phyloP scores from a whole-genome alignment of 2,329 filamentous ascomycete species.

The Ceratocystis diversiconidia region DNA sequence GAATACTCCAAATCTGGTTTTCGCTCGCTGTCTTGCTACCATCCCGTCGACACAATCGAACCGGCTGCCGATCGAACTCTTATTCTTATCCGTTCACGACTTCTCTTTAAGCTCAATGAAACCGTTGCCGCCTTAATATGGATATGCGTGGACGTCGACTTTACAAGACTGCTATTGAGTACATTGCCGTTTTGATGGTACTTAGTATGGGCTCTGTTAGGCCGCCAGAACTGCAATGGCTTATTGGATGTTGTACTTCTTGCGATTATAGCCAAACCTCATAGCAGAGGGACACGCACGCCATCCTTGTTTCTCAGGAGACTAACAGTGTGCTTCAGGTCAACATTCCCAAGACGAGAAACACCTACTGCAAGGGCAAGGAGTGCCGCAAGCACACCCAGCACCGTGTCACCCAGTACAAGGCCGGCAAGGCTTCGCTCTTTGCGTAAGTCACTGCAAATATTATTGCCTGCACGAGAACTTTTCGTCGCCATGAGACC shows the following conservation, averaged over 20 bases:
- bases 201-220: not conserved
- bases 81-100: no score
- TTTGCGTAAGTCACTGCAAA: slow-evolving; percentile 43
- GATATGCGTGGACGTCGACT: not conserved
- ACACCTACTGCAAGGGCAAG: slow-evolving; percentile 96
- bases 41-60: not conserved
- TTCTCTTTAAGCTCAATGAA: not conserved
- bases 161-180: not conserved
- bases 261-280: slow-evolving; percentile 3
- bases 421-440: slow-evolving; percentile 88
- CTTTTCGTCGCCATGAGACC: not conserved
- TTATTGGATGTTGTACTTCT: not conserved
- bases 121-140: no score
- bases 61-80: not conserved
- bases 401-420: slow-evolving; percentile 94
- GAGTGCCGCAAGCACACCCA: slow-evolving; percentile 84
- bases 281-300: slow-evolving; percentile 19
- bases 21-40: not conserved
- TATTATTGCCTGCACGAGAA: not conserved
- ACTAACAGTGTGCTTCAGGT: slow-evolving; percentile 42
- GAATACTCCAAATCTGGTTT: not conserved
- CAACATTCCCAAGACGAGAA: slow-evolving; percentile 96
- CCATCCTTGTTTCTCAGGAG: slow-evolving; percentile 25
- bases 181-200: not conserved
- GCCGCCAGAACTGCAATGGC: slow-evolving; percentile 8